Conservation (phyloP, 2,329 filamentous ascomycete genomes). For the Dothideomycetes sp. region DNA sequence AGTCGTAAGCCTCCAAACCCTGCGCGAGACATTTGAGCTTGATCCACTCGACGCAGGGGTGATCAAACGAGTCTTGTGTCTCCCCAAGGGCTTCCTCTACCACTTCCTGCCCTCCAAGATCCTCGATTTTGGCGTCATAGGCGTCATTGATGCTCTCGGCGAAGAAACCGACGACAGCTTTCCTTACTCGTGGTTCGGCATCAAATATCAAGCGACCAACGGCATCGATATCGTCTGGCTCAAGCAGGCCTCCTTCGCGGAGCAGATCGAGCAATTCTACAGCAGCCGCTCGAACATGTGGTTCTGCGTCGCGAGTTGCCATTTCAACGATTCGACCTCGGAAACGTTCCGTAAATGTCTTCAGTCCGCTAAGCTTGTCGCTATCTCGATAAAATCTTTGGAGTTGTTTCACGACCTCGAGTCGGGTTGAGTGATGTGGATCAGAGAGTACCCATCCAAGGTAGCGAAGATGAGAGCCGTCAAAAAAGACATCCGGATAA, state of each 20-base stretch:
- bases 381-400: slow-evolving; percentile 68
- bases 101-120: slow-evolving; percentile 68
- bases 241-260: slow-evolving; percentile 73
- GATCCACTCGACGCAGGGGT: slow-evolving; percentile 72
- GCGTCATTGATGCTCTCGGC: slow-evolving; percentile 74
- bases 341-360: slow-evolving; percentile 90
- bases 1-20: slow-evolving; percentile 70
- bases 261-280: slow-evolving; percentile 75
- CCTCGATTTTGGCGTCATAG: slow-evolving; percentile 68
- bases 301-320: slow-evolving; percentile 73
- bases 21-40: slow-evolving; percentile 85
- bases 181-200: slow-evolving; percentile 70
- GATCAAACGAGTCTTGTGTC: slow-evolving; percentile 50
- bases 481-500: slow-evolving; percentile 79
- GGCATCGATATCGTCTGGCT: slow-evolving; percentile 82
- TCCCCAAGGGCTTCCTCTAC: slow-evolving; percentile 66
- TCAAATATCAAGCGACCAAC: slow-evolving; percentile 87
- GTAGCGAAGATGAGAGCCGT: slow-evolving; percentile 82
- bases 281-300: slow-evolving; percentile 65
- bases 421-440: slow-evolving; percentile 57
- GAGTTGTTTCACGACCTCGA: slow-evolving; percentile 81
- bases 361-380: slow-evolving; percentile 63
- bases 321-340: slow-evolving; percentile 82
- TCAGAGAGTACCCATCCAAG: slow-evolving; percentile 94
- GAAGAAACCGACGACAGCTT: slow-evolving; percentile 84